Evolutionary conservation across 345 rosid genomes (phyloP), one percentile per base, ranked within the genome.

Genomic region (Arabidopsis arenosa): DNA sequence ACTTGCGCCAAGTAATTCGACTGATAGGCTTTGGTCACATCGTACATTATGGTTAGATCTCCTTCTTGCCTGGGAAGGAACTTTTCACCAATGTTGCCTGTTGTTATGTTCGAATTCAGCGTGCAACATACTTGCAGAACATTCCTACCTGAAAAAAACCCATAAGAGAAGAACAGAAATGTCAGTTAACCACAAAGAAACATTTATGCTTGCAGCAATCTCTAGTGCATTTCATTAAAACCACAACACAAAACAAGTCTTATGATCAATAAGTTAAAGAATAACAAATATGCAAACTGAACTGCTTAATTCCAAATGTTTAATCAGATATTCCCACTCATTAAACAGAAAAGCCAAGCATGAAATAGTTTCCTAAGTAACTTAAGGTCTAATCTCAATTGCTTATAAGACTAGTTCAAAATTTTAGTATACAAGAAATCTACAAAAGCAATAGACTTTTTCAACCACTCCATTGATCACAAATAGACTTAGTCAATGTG

Each of bases 21-120:
- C 35, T 75, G 76, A 62, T 86, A 88, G 37, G 97, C 73, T 61
- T 71, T 86, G 68, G 68, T 83, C 81, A 95, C 95, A 74, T 95
- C 97, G 28, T 95, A 95, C 92, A 87, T 88, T 23, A 95, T 87
- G 5, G 91, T 88, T 63, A 95, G 91, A 76, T 92, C 99, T 9
- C 99, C 97, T 32, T 70, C 75, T 78, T 83, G 86, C 49, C 93
- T 88, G 1, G 91, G 90, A 66, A 86, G 63, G 77, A 85, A 89
- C 74, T 79, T 85, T 3, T 78, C 88, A 7, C 59, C 84, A 9
- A 80, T 80, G 68, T 74, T 55, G 35, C 61, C 82, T 32, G 90
- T 26, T 75, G 68, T 86, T 32, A 63, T 69, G 5, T 77, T 82
- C 7, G 53, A 40, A 15, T 83, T 84, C 32, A 62, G 85, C 45